Evolutionary conservation across 345 rosid genomes (phyloP), one percentile per base, ranked within the genome.

Genomic region (Euphorbia pulcherrima): DNA sequence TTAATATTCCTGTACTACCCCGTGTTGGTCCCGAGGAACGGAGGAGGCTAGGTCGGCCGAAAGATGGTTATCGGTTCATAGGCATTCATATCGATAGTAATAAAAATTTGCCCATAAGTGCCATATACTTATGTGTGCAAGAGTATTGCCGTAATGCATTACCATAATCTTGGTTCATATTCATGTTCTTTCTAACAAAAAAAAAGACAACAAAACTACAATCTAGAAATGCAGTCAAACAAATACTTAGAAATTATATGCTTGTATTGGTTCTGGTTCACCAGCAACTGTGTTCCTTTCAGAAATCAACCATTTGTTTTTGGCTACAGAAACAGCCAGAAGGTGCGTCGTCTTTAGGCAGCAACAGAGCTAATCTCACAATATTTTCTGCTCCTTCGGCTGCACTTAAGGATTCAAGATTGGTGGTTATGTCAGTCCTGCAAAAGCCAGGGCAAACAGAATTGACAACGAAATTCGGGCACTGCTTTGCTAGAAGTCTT

Each of bases 291-390:
- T n/a, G 44, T 55, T 35, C 12, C 12, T 23, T 41, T 63, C 60
- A 62, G 67, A 69, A 51, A 65, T 12, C 54, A 4, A 60, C 60
- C 27, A 41, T 18, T 67, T 76, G 55, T 11, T 61, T 62, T 35
- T 28, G 4, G 6, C 0, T 2, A 51, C 71, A 80, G 84, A 75
- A 80, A 66, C 23, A 53, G 2, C 86, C 87, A 1, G 84, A 60
- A 23, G 80, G 3, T 33, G 7, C 76, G 8, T 73, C 74, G 4
- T 67, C 75, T 1, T 52, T 27, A n/a, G n/a, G n/a, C n/a, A 2
- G 84, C 75, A 23, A 76, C 69, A 81, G 54, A 3, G 87, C 80
- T 60, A 83, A 33, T 50, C 24, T 75, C 56, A 76, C 80, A 8
- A 57, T 33, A 65, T 60, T 60, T 61, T 68, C 46, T 10, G 83